A percentile compares a stretch with the other conserved stretches of the same genome.
Conservation (phyloP, 164 flowering plant genomes). For the Nymphaea colorata region DNA sequence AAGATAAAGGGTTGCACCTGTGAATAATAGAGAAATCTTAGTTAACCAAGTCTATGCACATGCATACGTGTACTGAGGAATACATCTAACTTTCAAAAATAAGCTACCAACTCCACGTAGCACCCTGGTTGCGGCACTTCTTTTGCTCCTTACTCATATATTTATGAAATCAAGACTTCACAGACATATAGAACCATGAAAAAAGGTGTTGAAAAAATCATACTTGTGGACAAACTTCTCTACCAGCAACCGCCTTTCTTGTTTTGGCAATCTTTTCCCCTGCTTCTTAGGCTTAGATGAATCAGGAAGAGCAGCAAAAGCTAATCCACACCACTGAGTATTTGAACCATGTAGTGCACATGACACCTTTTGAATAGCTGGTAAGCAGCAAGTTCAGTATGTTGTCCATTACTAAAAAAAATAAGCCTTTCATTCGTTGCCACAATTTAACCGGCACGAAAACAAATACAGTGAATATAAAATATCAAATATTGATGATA, state of each 20-base stretch:
- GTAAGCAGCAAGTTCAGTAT: not conserved
- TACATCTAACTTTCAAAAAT: too few species aligned
- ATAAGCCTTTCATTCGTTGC: not conserved
- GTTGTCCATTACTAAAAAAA: not conserved
- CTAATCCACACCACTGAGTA: not conserved
- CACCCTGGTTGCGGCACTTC: not conserved
- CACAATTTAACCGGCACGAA: not conserved
- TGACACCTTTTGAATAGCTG: not conserved
- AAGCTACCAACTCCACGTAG: too few species aligned
- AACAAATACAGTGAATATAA: not conserved
- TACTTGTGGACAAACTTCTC: not conserved
- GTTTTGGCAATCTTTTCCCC: not conserved
- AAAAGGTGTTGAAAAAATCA: not conserved
- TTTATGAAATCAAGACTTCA: too few species aligned
- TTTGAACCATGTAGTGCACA: not conserved
- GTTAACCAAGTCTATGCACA: too few species aligned
- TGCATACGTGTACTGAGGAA: too few species aligned
- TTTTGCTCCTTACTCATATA: not conserved
- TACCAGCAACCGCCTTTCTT: not conserved
- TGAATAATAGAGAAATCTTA: too few species aligned
- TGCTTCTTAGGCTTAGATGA: not conserved
- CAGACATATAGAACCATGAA: not conserved
- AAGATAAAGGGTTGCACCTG: too few species aligned
- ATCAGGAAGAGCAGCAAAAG: not conserved
- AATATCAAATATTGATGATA: too few species aligned